Evolutionary conservation across 106 monocot genomes (phyloP), one percentile per base, ranked within the genome.

Genomic region (Triglochin maritima): DNA sequence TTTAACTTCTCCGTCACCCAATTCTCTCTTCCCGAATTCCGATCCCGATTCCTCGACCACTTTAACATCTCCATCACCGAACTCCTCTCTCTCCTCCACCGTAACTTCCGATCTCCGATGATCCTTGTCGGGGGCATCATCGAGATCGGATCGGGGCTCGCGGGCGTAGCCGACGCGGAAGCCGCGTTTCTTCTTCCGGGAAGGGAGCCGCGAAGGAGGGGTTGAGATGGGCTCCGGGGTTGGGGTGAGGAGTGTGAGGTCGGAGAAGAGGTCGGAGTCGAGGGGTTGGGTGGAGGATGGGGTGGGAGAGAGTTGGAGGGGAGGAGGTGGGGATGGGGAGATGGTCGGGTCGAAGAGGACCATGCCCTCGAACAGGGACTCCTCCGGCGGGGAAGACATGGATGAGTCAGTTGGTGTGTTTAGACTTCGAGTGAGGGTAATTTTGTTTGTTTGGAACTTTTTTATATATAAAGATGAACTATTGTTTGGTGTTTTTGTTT

Each of bases 301-400:
- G 11, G 57, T 50, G 4, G 68, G 47, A 29, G 41, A 17, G 16
- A 61, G 47, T 42, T 29, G 72, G 42, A 74, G 49, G 5, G 55
- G 47, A 10, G 59, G 51, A 14, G 75, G 53, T 11, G 75, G 56
- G 43, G 69, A 64, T 44, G 63, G 69, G 51, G 78, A 73, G 63
- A 81, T 29, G 4, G 17, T 68, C 57, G 85, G 64, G 79, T 81
- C 53, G 80, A 94, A 83, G 73, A 94, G 87, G 63, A 87, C 75
- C 94, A 94, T 94, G 49, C 94, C 94, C 51, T 94, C 94, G 83
- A 94, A 94, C 50, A 94, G 81, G 12, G 87, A 87, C 76, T 3
- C 57, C 80, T 7, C 41, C 77, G 9, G 43, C 8, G 63, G 16
- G 29, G 51, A 49, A 44, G 70, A 50, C 29, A 29, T 29, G 29